Evolutionary conservation across 148 eudicot species (phyloP), one percentile per base, ranked within the genome.

Genomic region (Cornus controversa): DNA sequence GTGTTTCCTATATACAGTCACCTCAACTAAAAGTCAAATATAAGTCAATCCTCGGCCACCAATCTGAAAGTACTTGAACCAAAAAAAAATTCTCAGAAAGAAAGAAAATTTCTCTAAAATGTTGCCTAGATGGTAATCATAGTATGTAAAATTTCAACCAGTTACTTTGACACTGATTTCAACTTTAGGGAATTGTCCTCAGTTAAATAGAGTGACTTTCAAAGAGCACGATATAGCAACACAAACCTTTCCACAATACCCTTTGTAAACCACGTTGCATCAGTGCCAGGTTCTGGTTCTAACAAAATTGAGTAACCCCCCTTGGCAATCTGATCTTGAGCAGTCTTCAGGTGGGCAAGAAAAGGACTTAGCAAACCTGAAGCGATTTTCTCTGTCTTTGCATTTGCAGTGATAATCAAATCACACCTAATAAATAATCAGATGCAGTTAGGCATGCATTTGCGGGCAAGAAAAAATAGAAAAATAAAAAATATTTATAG

Each of bases 261-360:
- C 87, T 96, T 96, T 34, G 98, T 93, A 89, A 96, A 93, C 99
- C 99, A 96, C 34, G 86, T 9, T 47, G 86, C 84, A 82, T 92
- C 90, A 80, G 72, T 82, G 73, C 82, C 81, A 29, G 74, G 74
- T 78, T 71, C 81, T 66, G 98, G 97, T 84, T 90, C 89, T 77
- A 96, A 97, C 75, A 90, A 82, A 77, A 96, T 84, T 14, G 98
- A 93, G 82, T 96, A 96, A 47, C 99, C 99, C 69, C 99, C 99
- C 84, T 88, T 92, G 57, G 87, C 97, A 83, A 92, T 96, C 89
- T 96, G 99, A 67, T 93, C 98, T 77, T 90, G 92, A 69, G 98
- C 99, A 73, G 91, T 87, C 88, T 90, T 96, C 79, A 96, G 82
- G 82, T 96, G 99, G 22, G 97, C 90, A 50, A 95, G 86, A 77